A percentile compares a stretch with the other conserved stretches of the same genome.
These are phyloP conservation scores for Pythium rhizo-oryzae DNA, from an alignment of 352 stramenopile genomes.

Conservation along the genomic window DNA sequence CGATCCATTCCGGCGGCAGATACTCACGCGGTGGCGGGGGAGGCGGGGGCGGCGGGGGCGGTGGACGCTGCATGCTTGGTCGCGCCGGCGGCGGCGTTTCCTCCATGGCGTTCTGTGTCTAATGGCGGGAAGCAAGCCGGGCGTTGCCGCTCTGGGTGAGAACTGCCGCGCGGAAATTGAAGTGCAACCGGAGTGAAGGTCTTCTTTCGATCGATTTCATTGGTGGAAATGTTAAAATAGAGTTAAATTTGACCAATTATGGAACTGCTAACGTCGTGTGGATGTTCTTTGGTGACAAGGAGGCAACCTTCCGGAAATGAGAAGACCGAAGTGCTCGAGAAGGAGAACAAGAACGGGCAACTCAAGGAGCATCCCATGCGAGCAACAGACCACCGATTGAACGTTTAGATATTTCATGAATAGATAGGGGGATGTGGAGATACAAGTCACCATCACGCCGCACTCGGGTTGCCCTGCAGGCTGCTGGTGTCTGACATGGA, in stretches of 20 bases:
- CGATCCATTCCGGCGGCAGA: neutral
- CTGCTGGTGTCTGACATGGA: conserved; percentile 26
- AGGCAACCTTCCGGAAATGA: neutral
- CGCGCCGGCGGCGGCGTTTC: neutral
- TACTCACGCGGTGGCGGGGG: neutral
- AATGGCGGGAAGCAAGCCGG: neutral
- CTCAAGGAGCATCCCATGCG: too few species aligned
- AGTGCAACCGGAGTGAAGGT: conserved; percentile 19
- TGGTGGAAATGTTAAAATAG: neutral
- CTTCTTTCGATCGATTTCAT: neutral
- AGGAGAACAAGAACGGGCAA: neutral
- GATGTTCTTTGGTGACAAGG: neutral
- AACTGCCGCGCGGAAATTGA: conserved; percentile 1
- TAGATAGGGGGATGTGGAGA: neutral
- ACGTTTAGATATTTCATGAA: conserved; percentile 5
- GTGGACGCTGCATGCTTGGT: neutral
- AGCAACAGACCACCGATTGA: neutral
- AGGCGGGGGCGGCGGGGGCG: neutral
- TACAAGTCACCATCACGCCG: conserved; percentile 9
- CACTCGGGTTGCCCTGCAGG: conserved; percentile 22
- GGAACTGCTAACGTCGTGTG: neutral
- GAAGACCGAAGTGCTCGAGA: neutral
- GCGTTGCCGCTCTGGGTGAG: neutral
- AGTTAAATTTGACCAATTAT: neutral
- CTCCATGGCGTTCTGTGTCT: neutral